Evolutionary conservation across 2,329 filamentous ascomycete species (phyloP), one percentile per base, ranked within the genome.

Genomic region (Mycogone perniciosa): DNA sequence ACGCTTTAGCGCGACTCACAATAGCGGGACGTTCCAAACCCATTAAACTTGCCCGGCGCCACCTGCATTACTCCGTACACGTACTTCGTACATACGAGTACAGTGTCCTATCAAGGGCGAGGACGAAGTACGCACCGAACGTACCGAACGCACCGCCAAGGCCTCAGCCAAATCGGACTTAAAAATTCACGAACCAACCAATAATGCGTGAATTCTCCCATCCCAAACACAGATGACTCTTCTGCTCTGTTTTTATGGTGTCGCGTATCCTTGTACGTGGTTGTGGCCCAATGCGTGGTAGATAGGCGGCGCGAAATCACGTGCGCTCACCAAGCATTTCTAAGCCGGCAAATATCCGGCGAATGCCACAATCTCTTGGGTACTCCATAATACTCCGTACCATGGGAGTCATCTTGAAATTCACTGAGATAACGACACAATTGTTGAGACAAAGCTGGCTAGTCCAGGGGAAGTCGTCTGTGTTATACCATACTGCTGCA

Each of bases 1-100:
- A 20, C 20, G 59, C 48, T 47, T 59, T 66, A 67, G 64, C 65
- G 64, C 62, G 64, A 59, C 61, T 63, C 60, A 53, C 54, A 51
- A 31, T 48, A 53, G 41, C 57, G 50, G 57, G 48, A 44, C 35
- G 37, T 35, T 51, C 48, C 43, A 41, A 52, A 37, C 31, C 31
- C 35, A 50, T 49, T 49, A 39, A 49, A 44, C 10, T n/a, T 39
- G 40, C 40, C 50, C 45, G 45, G 50, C 42, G 50, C 48, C 38
- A 31, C 38, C 31, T 40, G 31, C 48, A 51, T 51, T 51, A 35
- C 20, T 20, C 20, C 20, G 20, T 20, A 20, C 20, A 20, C 20
- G 20, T 20, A 20, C 20, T 20, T 20, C 20, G 20, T 20, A 20
- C 20, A 20, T 20, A 20, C 20, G 20, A 20, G 20, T 2, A 20